Evolutionary conservation across 2,329 filamentous ascomycete genomes (phyloP), one percentile per base, ranked within the genome.

Genomic region (Pseudogymnoascus sp.): DNA sequence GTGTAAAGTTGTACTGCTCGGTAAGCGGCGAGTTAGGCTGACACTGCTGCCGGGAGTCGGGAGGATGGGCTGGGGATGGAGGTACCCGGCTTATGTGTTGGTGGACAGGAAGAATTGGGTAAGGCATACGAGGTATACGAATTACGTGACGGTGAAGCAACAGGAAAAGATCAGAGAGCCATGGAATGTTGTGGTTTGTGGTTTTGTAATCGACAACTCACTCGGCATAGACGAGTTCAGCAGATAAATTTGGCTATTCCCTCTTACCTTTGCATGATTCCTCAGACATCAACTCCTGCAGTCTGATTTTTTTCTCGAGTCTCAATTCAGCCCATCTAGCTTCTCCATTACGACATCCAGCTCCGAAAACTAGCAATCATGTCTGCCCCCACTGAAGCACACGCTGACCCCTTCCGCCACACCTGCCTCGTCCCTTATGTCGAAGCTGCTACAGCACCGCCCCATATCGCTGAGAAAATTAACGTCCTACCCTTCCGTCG

Each of bases 191-290:
- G 4, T 56, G n/a, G 25, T 56, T 34, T 18, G 25, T 56, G 1
- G 7, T 56, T 56, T 56, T 11, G 46, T 56, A 31, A 56, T 56
- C 25, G 46, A 56, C 44, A 28, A 1, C n/a, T 34, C 25, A 56
- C 46, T 31, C 25, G 46, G 25, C 28, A 31, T 56, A 12, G 25
- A 31, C 46, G 46, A 31, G n/a, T 31, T 56, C 25, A 56, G 46
- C 25, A 56, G 46, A 56, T 56, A 56, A 56, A 34, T 56, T 56
- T 56, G 46, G 46, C 46, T 34, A 4, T 56, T 56, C 46, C 46
- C 46, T 56, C 46, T 18, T 10, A 18, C 10, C 46, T 56, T 34
- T 56, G 46, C 46, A 6, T 31, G 16, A 34, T 56, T 56, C n/a
- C 25, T 56, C 46, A 34, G 46, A 56, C 10, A 56, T 28, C 25